Evolutionary conservation across 129 eudicot species (phyloP).

Genomic region (Glebionis coronaria): DNA sequence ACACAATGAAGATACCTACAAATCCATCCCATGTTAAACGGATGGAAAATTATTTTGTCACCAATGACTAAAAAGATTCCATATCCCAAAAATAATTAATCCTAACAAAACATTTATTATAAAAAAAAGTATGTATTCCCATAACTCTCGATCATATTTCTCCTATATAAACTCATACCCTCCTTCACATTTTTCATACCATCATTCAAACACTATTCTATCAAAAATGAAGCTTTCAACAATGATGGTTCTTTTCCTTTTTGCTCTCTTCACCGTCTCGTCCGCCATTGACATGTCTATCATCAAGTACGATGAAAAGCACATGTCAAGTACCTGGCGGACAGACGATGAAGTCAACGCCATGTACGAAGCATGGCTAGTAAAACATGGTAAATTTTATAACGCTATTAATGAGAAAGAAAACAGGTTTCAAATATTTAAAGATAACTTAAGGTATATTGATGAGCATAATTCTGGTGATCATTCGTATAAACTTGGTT

Average conservation of each 20-base stretch:
- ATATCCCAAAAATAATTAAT: background rate
- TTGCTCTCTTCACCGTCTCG: constrained; percentile 14
- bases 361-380: constrained; percentile 40
- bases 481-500: constrained; percentile 48
- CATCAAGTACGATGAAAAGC: constrained; percentile 24
- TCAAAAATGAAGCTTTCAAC: constrained; percentile 19
- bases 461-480: constrained; percentile 61
- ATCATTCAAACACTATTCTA: background rate
- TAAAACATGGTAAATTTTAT: constrained; percentile 44
- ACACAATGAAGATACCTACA: too few relatives aligned
- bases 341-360: constrained; percentile 33
- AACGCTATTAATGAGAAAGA: constrained; percentile 49
- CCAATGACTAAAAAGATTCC: constrained; percentile 6
- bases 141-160: background rate
- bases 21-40: background rate
- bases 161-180: constrained; percentile 27
- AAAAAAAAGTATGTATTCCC: background rate
- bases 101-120: background rate
- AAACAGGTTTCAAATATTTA: constrained; percentile 64
- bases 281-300: constrained; percentile 32
- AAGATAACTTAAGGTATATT: constrained; percentile 62
- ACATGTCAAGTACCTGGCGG: constrained; percentile 21
- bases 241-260: constrained; percentile 5
- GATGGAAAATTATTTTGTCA: constrained; percentile 4
- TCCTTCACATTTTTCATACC: background rate